phyloP scores from a whole-genome alignment of 495 filamentous ascomycete genomes.

The Venustampulla echinocandica region DNA sequence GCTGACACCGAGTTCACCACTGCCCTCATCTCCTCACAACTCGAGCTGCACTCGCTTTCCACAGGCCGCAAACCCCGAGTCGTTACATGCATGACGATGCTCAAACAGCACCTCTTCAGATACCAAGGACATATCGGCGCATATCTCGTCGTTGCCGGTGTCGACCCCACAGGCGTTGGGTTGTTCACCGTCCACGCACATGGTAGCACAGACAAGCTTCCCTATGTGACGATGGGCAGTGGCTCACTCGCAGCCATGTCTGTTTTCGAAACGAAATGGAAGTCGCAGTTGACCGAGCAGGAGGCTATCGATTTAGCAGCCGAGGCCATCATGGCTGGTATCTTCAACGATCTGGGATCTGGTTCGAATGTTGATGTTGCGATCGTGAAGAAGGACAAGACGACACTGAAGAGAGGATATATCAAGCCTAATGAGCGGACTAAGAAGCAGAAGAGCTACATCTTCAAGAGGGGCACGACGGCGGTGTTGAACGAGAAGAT shows the following conservation, averaged over 20 bases:
- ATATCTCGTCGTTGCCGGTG: constrained; percentile 95
- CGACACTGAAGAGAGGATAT: constrained; percentile 81
- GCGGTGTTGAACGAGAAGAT: constrained; percentile 89
- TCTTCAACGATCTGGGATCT: constrained; percentile 97
- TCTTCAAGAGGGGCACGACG: constrained; percentile 81
- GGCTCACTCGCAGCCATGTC: constrained; percentile 96
- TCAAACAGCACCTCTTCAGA: constrained; percentile 98
- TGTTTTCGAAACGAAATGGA: constrained; percentile 96
- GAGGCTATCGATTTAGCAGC: constrained; percentile 74
- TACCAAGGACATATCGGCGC: constrained; percentile 98
- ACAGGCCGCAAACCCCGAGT: constrained; percentile 95
- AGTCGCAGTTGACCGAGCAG: constrained; percentile 64
- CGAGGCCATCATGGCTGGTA: constrained; percentile 91
- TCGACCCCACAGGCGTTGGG: constrained; percentile 92
- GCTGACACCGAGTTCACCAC: constrained; percentile 99
- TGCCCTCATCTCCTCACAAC: constrained; percentile 92
- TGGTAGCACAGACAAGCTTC: constrained; percentile 96
- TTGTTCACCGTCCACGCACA: constrained; percentile 98
- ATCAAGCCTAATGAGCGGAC: constrained; percentile 86
- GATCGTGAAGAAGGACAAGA: constrained; percentile 89
- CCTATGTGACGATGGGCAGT: constrained; percentile 98
- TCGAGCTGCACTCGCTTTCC: constrained; percentile 91
- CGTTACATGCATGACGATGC: constrained; percentile 98
- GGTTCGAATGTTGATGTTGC: constrained; percentile 97
- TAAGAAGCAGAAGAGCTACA: constrained; percentile 86